Conservation (phyloP, 1,284 basidiomycete genomes). For the Tylopilus sp. region DNA sequence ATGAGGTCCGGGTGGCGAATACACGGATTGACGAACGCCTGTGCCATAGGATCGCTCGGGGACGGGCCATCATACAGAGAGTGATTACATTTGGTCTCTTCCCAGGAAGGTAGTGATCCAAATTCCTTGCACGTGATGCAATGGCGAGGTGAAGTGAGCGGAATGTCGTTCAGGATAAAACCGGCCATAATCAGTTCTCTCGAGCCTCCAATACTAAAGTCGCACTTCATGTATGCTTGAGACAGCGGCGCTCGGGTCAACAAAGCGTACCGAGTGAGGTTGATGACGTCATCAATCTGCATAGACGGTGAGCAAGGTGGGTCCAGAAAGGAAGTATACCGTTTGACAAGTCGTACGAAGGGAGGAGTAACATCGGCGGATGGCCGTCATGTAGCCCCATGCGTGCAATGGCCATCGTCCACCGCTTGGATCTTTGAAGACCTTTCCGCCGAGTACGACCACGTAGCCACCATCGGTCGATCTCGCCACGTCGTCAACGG, state of each 20-base stretch:
- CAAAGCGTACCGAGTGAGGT: conserved; percentile 29
- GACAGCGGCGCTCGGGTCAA: conserved; percentile 17
- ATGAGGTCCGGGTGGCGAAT: conserved; percentile 31
- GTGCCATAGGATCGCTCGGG: conserved; percentile 27
- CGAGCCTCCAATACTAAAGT: conserved; percentile 19
- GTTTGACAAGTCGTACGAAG: conserved; percentile 31
- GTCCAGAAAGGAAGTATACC: conserved; percentile 14
- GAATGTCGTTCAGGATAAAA: conserved; percentile 28
- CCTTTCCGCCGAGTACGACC: conserved; percentile 30
- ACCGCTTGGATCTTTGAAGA: conserved; percentile 32
- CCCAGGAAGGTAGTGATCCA: conserved; percentile 19
- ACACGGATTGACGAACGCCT: conserved; percentile 30
- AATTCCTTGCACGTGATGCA: conserved; percentile 24
- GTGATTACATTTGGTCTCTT: conserved; percentile 27
- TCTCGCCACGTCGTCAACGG: conserved; percentile 34
- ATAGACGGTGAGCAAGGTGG: neutral
- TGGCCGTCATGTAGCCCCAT: conserved; percentile 34
- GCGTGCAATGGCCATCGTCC: conserved; percentile 32
- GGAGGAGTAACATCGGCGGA: conserved; percentile 32
- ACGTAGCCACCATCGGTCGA: conserved; percentile 26
- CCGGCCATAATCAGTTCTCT: conserved; percentile 31
- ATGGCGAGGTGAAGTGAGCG: conserved; percentile 22
- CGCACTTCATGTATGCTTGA: conserved; percentile 24
- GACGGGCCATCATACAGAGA: conserved; percentile 26
- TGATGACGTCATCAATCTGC: conserved; percentile 32